Conservation (phyloP, 352 stramenopile species). For the Globisporangium camurandrum region DNA sequence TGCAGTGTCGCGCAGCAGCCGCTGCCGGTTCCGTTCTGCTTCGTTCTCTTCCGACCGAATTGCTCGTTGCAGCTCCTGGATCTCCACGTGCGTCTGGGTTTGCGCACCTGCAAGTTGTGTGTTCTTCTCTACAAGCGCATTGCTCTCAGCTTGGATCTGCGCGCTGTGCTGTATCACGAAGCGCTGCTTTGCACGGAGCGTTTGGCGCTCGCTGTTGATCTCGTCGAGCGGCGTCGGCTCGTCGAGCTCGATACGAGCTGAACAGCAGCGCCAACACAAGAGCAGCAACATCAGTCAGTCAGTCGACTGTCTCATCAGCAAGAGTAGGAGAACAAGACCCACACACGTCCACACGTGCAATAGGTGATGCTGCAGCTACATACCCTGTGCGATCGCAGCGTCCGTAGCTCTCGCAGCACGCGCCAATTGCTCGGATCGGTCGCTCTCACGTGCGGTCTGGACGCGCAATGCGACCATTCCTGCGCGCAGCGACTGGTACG, state of each 20-base stretch:
- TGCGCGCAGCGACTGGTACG: constrained; percentile 22
- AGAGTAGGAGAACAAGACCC: background rate
- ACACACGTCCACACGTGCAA: no score
- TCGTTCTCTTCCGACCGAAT: constrained; percentile 35
- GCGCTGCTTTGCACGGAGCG: constrained; percentile 34
- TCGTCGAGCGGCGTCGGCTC: constrained; percentile 16
- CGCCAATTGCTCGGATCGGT: constrained; percentile 16
- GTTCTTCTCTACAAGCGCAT: constrained; percentile 16
- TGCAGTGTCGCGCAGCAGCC: constrained; percentile 23
- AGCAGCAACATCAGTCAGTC: background rate
- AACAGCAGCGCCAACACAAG: constrained; percentile 9
- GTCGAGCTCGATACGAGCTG: constrained; percentile 6
- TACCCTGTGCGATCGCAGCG: constrained; percentile 16
- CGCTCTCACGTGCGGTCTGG: constrained; percentile 19
- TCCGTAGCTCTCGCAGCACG: constrained; percentile 10
- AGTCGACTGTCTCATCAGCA: background rate
- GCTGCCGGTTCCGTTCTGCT: constrained; percentile 16
- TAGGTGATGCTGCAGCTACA: no score
- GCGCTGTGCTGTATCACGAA: constrained; percentile 32
- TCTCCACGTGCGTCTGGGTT: constrained; percentile 14
- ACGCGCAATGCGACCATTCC: constrained; percentile 24
- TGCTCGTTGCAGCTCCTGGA: constrained; percentile 19
- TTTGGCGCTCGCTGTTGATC: constrained; percentile 23
- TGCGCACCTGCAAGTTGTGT: constrained; percentile 22
- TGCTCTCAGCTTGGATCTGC: constrained; percentile 29